Base-by-base conservation (phyloP, 352 stramenopile genomes). In the Phytophthora sansomeana region DNA sequence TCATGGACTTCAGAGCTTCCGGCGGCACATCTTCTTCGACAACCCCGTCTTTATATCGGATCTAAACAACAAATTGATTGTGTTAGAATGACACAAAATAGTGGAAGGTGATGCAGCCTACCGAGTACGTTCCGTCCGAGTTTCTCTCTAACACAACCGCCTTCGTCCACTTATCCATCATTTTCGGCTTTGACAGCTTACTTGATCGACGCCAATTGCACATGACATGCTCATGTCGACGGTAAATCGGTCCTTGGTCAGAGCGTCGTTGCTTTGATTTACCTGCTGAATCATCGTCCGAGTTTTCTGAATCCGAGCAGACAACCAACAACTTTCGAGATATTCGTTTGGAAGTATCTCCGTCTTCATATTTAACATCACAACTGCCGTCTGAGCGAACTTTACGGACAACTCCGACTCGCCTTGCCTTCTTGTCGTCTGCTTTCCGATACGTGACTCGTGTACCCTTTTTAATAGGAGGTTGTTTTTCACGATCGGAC, bases 311-410 rank as follows among this genome's bases (percentile, higher is more conserved):
- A 17, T 70, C 75, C 0, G 75, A 80, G 29, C 66, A 76, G 5
- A 47, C 41, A 2, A 69, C 24, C 6, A 85, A 21, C 35, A 70
- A 28, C 11, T 58, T 65, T 33, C 51, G 8, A 0, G 58, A 48
- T 0, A 97, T 50, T 6, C 78, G 66, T 29, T 78, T 83, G 11
- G 54, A 43, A 1, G 41, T 66, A 4, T 92, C 81, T 0, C 82
- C 85, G 35, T 90, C 72, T 4, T 66, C 50, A 56, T 92, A 96
- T 49, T 74, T 47, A 1, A 96, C 26, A 35, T 93, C 86, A 29
- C 74, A 92, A 16, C 69, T 93, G 10, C 75, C 72, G 30, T 94
- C 74, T 0, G 69, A 71, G 52, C 87, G 83, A 0, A 86, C 50
- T 6, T 72, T 78, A 9, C 64, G 63, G 8, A 89, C 63, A 30